These are phyloP conservation scores for Globisporangium recalcitrans DNA, from an alignment of 352 stramenopile genomes.

Conservation along the genomic window DNA sequence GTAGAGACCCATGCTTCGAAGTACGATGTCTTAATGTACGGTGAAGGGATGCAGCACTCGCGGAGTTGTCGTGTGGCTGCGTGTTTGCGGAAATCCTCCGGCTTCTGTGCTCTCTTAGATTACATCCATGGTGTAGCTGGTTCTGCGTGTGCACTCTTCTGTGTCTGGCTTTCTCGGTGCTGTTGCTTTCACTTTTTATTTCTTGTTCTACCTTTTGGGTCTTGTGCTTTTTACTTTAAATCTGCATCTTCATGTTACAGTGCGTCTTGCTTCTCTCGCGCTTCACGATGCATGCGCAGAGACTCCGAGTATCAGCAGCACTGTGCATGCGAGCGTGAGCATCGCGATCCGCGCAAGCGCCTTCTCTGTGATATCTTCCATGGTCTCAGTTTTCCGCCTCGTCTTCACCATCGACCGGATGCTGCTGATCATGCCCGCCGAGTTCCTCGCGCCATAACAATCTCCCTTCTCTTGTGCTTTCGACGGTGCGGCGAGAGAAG, in stretches of 20 bases:
- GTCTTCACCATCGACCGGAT: conserved; percentile 18
- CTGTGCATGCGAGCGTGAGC: conserved; percentile 24
- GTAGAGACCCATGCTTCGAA: too few species aligned
- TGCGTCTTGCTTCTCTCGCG: background rate
- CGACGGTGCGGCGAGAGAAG: conserved; percentile 2
- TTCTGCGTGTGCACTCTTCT: background rate
- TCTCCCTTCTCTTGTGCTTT: background rate
- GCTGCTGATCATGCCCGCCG: conserved; percentile 5
- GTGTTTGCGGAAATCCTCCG: background rate
- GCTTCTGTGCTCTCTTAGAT: background rate
- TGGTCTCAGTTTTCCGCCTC: conserved; percentile 27
- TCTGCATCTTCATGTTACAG: background rate
- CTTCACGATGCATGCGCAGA: conserved; percentile 21
- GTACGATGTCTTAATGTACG: conserved; percentile 6
- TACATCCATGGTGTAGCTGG: background rate
- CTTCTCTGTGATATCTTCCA: conserved; percentile 33
- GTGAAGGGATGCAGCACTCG: background rate
- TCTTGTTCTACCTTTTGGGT: background rate
- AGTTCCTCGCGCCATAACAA: background rate
- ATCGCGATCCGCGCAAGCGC: conserved; percentile 32
- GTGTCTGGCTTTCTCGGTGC: background rate
- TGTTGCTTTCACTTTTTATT: background rate
- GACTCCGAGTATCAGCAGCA: conserved; percentile 33
- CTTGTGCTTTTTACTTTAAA: background rate
- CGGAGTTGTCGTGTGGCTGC: background rate